phyloP scores from a whole-genome alignment of 2,329 filamentous ascomycete species.

The Aspergillus calidoustus region DNA sequence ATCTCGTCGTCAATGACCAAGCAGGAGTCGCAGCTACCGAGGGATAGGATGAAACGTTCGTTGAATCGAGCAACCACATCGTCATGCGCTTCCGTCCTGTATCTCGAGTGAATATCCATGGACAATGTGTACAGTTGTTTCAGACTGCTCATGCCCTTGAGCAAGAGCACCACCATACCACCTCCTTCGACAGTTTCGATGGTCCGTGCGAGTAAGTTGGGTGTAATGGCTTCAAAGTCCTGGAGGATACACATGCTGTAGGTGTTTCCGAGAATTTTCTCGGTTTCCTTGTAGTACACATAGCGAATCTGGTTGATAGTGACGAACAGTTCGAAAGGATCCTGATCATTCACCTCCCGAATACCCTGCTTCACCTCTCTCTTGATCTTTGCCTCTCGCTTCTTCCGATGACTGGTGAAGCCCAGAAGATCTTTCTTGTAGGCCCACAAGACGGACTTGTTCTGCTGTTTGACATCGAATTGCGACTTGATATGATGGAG shows the following conservation, averaged over 20 bases:
- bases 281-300: conserved; percentile 99
- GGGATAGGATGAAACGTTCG: conserved; percentile 91
- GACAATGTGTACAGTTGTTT: conserved; percentile 96
- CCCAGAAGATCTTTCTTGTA: conserved; percentile 98
- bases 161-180: conserved; percentile 82
- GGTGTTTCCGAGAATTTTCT: conserved; percentile 97
- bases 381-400: conserved; percentile 97
- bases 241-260: conserved; percentile 98
- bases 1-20: conserved; percentile 97
- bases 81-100: conserved; percentile 92
- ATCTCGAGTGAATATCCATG: conserved; percentile 97
- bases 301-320: conserved; percentile 97
- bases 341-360: conserved; percentile 87
- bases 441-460: conserved; percentile 96
- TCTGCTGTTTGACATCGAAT: conserved; percentile 88
- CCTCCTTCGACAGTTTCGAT: conserved; percentile 98
- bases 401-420: conserved; percentile 95
- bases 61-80: conserved; percentile 97
- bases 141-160: conserved; percentile 96
- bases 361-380: conserved; percentile 96
- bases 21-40: conserved; percentile 93
- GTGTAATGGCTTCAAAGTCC: conserved; percentile 96
- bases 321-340: conserved; percentile 96
- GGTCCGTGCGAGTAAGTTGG: conserved; percentile 91
- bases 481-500: conserved; percentile 91